Percentiles rank a stretch among this genome's conserved stretches.
Evolutionary conservation across 108 stramenopile genomes (phyloP).

Genomic region (Mayamaea pseudoterrestris): DNA sequence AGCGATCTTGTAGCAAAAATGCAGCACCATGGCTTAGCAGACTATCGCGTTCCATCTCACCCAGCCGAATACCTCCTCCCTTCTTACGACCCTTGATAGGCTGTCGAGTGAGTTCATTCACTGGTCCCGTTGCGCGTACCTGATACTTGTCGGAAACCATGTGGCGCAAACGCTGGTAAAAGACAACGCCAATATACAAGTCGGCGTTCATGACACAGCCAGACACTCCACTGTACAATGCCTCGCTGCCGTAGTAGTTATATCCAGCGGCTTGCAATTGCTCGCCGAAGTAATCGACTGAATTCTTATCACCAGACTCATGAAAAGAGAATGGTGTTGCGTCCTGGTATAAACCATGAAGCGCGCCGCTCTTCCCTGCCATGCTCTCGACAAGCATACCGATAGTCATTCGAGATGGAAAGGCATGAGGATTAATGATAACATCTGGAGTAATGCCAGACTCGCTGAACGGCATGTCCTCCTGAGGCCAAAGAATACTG

Average conservation of each 20-base stretch:
- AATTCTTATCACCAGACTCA: slow-evolving; percentile 84
- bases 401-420: slow-evolving; percentile 98
- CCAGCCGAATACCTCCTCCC: slow-evolving; percentile 95
- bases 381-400: slow-evolving; percentile 99
- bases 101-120: slow-evolving; percentile 94
- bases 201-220: slow-evolving; percentile 97
- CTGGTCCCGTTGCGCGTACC: slow-evolving; percentile 93
- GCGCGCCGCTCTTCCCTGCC: slow-evolving; percentile 96
- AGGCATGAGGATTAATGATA: slow-evolving; percentile 98
- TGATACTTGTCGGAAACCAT: slow-evolving; percentile 99
- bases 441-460: slow-evolving; percentile 94
- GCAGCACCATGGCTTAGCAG: slow-evolving; percentile 92
- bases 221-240: slow-evolving; percentile 94
- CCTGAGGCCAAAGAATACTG: slow-evolving; percentile 97
- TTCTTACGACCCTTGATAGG: slow-evolving; percentile 98
- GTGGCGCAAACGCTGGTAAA: slow-evolving; percentile 98
- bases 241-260: slow-evolving; percentile 96
- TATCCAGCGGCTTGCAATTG: slow-evolving; percentile 95
- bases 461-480: slow-evolving; percentile 99
- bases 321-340: slow-evolving; percentile 97
- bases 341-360: slow-evolving; percentile 94
- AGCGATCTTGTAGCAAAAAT: slow-evolving; percentile 89
- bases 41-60: slow-evolving; percentile 99
- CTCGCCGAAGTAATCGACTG: slow-evolving; percentile 97
- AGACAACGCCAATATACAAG: slow-evolving; percentile 98